Conservation (phyloP, 805 yeast species). For the Schizosaccharomyces pombe region DNA sequence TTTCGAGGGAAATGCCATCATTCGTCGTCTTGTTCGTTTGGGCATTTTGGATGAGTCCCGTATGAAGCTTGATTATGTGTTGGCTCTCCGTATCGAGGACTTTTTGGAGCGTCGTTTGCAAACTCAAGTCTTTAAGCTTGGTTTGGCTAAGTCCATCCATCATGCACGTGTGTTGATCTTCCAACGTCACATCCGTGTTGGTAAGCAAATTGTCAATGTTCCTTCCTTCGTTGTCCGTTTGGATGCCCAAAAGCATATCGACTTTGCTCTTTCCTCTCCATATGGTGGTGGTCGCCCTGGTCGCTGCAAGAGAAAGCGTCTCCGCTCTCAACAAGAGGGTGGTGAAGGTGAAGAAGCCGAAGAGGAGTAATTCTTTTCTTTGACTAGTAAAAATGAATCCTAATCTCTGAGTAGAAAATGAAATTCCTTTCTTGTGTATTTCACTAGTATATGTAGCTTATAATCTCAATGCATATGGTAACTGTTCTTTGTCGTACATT, state of each 20-base stretch:
- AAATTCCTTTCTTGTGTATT: no score
- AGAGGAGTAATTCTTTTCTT: not conserved
- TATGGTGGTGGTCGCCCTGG: slow-evolving; percentile 99
- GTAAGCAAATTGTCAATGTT: slow-evolving; percentile 95
- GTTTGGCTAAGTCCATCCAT: slow-evolving; percentile 97
- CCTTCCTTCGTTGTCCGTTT: slow-evolving; percentile 99
- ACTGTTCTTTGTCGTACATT: no score
- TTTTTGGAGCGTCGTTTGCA: slow-evolving; percentile 99
- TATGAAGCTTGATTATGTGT: slow-evolving; percentile 99
- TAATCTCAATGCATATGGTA: no score
- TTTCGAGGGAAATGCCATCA: slow-evolving; percentile 99
- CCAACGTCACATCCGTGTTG: slow-evolving; percentile 99
- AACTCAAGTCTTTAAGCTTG: slow-evolving; percentile 98
- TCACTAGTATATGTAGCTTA: no score
- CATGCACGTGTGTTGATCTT: slow-evolving; percentile 97
- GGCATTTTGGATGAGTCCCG: slow-evolving; percentile 98
- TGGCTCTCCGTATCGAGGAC: slow-evolving; percentile 94
- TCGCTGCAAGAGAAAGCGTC: slow-evolving; percentile 79
- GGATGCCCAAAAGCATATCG: slow-evolving; percentile 99
- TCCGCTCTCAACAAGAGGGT: not conserved
- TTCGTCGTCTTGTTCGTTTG: slow-evolving; percentile 96
- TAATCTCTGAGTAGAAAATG: no score
- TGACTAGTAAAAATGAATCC: no score
- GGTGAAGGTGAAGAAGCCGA: slow-evolving; percentile 3
- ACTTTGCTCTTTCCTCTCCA: slow-evolving; percentile 96